Evolutionary conservation across 2,329 filamentous ascomycete genomes (phyloP).

Genomic region (Pyrenophora teres): DNA sequence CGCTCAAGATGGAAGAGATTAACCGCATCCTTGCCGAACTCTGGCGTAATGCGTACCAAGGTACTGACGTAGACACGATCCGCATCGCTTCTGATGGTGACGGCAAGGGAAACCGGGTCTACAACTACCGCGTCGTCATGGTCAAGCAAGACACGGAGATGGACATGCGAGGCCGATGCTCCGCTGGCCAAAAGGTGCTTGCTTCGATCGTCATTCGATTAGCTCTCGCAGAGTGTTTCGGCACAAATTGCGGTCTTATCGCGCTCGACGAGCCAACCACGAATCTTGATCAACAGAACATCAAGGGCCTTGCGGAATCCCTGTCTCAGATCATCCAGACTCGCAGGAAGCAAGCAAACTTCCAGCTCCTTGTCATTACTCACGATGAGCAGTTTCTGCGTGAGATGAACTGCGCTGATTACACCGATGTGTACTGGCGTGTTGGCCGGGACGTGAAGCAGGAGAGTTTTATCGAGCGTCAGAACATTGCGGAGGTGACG

Average conservation of each 20-base stretch:
- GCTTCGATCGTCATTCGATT: constrained; percentile 97
- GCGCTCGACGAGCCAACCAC: constrained; percentile 97
- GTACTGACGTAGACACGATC: constrained; percentile 96
- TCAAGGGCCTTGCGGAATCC: constrained; percentile 81
- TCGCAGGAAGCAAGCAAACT: constrained; percentile 85
- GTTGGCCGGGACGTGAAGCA: constrained; percentile 82
- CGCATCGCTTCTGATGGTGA: constrained; percentile 92
- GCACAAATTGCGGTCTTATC: constrained; percentile 92
- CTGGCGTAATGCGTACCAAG: constrained; percentile 97
- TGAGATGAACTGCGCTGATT: constrained; percentile 92
- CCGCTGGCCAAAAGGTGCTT: constrained; percentile 93
- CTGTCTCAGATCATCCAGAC: constrained; percentile 85
- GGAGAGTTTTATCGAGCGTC: constrained; percentile 81
- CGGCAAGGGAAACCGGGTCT: constrained; percentile 74
- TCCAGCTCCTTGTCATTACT: constrained; percentile 97
- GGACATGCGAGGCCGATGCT: constrained; percentile 99
- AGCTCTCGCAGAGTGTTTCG: constrained; percentile 94
- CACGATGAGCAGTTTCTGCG: constrained; percentile 96
- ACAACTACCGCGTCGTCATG: constrained; percentile 98
- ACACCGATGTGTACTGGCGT: constrained; percentile 88
- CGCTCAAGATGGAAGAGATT: constrained; percentile 97
- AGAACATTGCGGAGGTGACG: constrained; percentile 50
- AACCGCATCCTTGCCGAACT: constrained; percentile 93
- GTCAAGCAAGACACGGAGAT: constrained; percentile 96
- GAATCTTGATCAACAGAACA: constrained; percentile 94